phyloP scores from a whole-genome alignment of 768 basidiomycete genomes.

The Macrolepiota dolichaula region DNA sequence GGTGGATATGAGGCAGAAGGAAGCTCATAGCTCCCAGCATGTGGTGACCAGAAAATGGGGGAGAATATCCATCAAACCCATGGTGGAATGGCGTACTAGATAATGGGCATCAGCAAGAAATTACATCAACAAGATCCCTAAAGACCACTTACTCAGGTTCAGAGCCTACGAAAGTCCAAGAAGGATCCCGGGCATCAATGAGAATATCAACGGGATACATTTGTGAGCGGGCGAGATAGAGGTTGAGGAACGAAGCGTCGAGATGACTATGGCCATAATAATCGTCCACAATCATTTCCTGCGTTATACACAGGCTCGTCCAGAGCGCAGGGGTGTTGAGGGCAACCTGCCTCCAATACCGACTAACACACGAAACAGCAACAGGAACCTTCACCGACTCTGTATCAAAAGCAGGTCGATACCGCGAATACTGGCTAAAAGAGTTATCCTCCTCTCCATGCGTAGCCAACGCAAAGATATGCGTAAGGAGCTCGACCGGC shows the following conservation, averaged over 20 bases:
- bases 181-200: slow-evolving; percentile 54
- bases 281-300: slow-evolving; percentile 27
- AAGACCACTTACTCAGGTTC: slow-evolving; percentile 40
- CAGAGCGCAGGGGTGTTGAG: slow-evolving; percentile 48
- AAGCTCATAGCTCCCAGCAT: slow-evolving; percentile 43
- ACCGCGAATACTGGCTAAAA: slow-evolving; percentile 5
- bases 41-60: slow-evolving; percentile 38
- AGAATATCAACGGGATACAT: slow-evolving; percentile 50
- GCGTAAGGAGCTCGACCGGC: slow-evolving; percentile 55
- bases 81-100: slow-evolving; percentile 25
- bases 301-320: slow-evolving; percentile 51
- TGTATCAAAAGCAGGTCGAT: slow-evolving; percentile 29
- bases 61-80: slow-evolving; percentile 24
- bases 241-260: slow-evolving; percentile 34
- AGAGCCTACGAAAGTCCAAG: slow-evolving; percentile 45
- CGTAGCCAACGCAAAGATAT: slow-evolving; percentile 50
- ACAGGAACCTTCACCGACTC: slow-evolving; percentile 43
- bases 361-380: slow-evolving; percentile 43
- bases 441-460: slow-evolving; percentile 23
- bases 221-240: slow-evolving; percentile 44
- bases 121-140: background rate
- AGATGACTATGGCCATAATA: slow-evolving; percentile 14
- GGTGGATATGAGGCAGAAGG: slow-evolving; percentile 47
- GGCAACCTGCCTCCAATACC: slow-evolving; percentile 51
- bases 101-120: slow-evolving; percentile 3